A percentile compares a stretch with the other conserved stretches of the same genome.
Conservation (phyloP, 2,329 filamentous ascomycete species). For the Beauveria caledonica region DNA sequence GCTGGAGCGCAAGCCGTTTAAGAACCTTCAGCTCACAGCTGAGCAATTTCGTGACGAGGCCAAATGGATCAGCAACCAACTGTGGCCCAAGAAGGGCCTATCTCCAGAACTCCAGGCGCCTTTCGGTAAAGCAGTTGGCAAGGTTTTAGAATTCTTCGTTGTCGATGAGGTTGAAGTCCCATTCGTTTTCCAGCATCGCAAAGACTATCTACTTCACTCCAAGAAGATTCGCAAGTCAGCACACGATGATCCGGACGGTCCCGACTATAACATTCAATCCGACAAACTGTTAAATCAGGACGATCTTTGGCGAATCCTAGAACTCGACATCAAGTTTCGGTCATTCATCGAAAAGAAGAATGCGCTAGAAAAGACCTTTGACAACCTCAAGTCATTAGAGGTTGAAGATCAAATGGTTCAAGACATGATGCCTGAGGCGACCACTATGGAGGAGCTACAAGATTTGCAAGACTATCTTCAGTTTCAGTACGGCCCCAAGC, state of each 20-base stretch:
- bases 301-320: slow-evolving; percentile 90
- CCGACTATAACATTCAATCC: slow-evolving; percentile 66
- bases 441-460: slow-evolving; percentile 89
- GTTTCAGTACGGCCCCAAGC: slow-evolving; percentile 78
- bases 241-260: slow-evolving; percentile 59
- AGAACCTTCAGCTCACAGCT: slow-evolving; percentile 67
- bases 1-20: slow-evolving; percentile 81
- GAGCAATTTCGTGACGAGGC: slow-evolving; percentile 88
- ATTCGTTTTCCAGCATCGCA: slow-evolving; percentile 96
- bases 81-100: slow-evolving; percentile 81
- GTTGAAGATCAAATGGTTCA: slow-evolving; percentile 70
- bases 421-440: slow-evolving; percentile 70
- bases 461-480: slow-evolving; percentile 95
- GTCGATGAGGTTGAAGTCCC: slow-evolving; percentile 92
- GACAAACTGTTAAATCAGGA: slow-evolving; percentile 88
- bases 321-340: slow-evolving; percentile 90
- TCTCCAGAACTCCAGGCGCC: slow-evolving; percentile 64
- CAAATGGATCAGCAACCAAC: slow-evolving; percentile 80
- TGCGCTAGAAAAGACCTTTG: slow-evolving; percentile 69
- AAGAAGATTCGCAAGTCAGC: slow-evolving; percentile 57
- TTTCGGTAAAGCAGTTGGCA: slow-evolving; percentile 80
- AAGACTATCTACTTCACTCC: slow-evolving; percentile 92
- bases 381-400: slow-evolving; percentile 57
- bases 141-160: slow-evolving; percentile 92
- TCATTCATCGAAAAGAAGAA: slow-evolving; percentile 89